Percentiles rank a stretch among this genome's conserved stretches.
Evolutionary conservation across 2,329 filamentous ascomycete species (phyloP).

Genomic region (Beauveria pseudobassiana): DNA sequence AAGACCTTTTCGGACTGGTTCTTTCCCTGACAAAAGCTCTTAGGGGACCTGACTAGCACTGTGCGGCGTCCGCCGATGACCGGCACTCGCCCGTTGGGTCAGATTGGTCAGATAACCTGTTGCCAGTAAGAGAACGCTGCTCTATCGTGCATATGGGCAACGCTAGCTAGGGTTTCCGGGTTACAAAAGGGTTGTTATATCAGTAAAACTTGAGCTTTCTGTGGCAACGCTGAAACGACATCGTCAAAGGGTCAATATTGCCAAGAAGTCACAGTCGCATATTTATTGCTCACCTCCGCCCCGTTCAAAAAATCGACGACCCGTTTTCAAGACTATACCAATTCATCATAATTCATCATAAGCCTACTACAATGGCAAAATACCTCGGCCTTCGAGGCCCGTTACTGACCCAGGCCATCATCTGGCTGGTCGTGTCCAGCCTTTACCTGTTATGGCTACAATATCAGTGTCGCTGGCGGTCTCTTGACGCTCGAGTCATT

Average conservation of each 20-base stretch:
- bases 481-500: slow-evolving; percentile 57
- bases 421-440: slow-evolving; percentile 36
- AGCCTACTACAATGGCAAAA: slow-evolving; percentile 7
- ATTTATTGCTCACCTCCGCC: neutral
- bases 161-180: neutral
- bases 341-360: neutral
- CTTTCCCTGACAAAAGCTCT: neutral
- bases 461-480: slow-evolving; percentile 64
- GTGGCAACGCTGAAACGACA: neutral
- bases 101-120: neutral
- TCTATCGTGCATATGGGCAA: neutral
- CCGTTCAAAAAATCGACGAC: neutral
- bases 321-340: neutral
- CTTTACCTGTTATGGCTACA: slow-evolving; percentile 44
- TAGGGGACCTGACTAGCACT: neutral
- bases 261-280: neutral
- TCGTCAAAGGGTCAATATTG: neutral
- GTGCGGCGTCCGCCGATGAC: slow-evolving; percentile 11
- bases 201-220: neutral
- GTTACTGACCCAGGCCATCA: slow-evolving; percentile 28
- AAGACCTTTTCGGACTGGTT: neutral
- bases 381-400: slow-evolving; percentile 30
- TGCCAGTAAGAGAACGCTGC: neutral
- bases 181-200: neutral
- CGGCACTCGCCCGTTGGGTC: neutral